Percentiles rank a stretch among this genome's conserved stretches.
Evolutionary conservation across 2,329 filamentous ascomycete genomes (phyloP).

Genomic region (Trichoderma guizhouense): DNA sequence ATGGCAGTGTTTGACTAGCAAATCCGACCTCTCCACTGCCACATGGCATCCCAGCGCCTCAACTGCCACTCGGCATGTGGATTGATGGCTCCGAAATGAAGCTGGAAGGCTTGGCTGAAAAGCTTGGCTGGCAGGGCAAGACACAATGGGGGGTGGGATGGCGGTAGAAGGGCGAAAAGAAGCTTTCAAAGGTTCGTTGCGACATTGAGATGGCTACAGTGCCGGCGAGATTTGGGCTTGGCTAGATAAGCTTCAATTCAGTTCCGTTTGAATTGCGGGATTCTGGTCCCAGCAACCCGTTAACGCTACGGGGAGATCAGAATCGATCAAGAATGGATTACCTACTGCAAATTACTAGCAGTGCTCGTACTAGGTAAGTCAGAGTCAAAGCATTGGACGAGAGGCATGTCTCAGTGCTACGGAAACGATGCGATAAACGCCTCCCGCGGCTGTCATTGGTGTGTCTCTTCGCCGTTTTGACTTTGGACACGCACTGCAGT

Average conservation of each 20-base stretch:
- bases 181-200: not conserved
- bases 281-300: not conserved
- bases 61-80: slow-evolving; percentile 9
- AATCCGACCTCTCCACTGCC: not conserved
- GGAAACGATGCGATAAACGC: not conserved
- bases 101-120: slow-evolving; percentile 1
- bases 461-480: not conserved
- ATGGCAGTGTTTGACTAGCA: not conserved
- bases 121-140: slow-evolving; percentile 12
- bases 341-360: not conserved
- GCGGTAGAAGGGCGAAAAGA: not conserved
- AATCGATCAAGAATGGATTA: not conserved
- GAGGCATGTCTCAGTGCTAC: not conserved
- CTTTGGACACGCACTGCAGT: not conserved
- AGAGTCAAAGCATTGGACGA: not conserved
- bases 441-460: not conserved
- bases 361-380: not conserved
- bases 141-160: not conserved
- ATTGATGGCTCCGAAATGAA: not conserved
- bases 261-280: not conserved
- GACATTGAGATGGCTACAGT: not conserved
- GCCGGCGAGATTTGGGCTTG: not conserved
- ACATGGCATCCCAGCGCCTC: slow-evolving; percentile 15
- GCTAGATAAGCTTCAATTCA: not conserved
- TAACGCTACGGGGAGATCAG: not conserved